Percentiles rank a stretch among this genome's conserved stretches.
Evolutionary conservation across 768 basidiomycete genomes (phyloP).

Genomic region (Mycena latifolia): DNA sequence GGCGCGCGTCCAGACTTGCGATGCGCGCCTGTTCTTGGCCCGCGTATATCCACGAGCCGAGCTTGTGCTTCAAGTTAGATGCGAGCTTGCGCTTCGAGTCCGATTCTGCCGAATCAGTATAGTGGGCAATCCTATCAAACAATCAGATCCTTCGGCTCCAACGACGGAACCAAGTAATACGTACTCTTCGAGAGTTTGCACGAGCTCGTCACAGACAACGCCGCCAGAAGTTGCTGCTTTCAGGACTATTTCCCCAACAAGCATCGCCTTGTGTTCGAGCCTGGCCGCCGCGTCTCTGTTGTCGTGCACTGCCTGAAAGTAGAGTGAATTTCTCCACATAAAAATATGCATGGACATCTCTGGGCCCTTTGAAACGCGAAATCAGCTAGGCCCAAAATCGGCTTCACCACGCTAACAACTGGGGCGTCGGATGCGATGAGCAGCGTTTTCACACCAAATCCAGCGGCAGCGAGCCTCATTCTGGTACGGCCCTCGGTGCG

Average conservation of each 20-base stretch:
- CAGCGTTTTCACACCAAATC: not conserved
- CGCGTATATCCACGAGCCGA: not conserved
- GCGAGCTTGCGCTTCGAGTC: no score
- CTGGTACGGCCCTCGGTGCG: no score
- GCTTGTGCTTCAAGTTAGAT: no score
- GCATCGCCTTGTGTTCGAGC: not conserved
- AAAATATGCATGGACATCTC: not conserved
- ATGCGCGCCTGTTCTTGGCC: not conserved
- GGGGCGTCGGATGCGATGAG: conserved; percentile 3
- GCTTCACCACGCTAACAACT: not conserved
- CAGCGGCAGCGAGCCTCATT: not conserved
- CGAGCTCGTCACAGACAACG: not conserved
- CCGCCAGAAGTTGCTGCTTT: not conserved
- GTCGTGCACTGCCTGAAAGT: not conserved
- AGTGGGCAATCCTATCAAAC: not conserved
- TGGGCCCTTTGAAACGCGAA: not conserved
- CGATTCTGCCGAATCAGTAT: not conserved
- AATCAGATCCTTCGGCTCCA: not conserved
- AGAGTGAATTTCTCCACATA: not conserved
- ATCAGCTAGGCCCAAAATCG: not conserved
- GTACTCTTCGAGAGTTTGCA: not conserved
- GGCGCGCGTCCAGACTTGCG: not conserved
- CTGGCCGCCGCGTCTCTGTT: not conserved
- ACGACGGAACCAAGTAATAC: not conserved
- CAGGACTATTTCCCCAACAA: not conserved